A percentile compares a stretch with the other conserved stretches of the same genome.
These are phyloP conservation scores for Prinsepia uniflora DNA, from an alignment of 306 rosid genomes.

Conservation along the genomic window DNA sequence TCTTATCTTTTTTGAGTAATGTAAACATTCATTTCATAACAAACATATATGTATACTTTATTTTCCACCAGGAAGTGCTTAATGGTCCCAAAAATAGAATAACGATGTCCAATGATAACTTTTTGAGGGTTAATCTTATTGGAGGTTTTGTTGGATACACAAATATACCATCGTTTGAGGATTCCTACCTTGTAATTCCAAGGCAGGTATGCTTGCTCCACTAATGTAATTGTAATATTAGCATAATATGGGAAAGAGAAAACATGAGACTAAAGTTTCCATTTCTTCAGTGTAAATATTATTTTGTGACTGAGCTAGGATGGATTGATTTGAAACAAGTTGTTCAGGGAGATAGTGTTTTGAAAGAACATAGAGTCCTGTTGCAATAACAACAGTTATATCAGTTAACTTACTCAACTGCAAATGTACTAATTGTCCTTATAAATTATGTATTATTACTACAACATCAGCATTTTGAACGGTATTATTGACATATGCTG, in stretches of 20 bases:
- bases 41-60: conserved; percentile 8
- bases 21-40: background rate
- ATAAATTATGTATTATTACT: too few species aligned
- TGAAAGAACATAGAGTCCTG: background rate
- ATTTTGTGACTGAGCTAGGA: too few species aligned
- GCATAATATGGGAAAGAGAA: background rate
- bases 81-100: conserved; percentile 85
- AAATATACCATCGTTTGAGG: conserved; percentile 77
- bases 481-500: too few species aligned
- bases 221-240: conserved; percentile 1
- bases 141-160: conserved; percentile 91
- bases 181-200: conserved; percentile 83
- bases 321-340: too few species aligned
- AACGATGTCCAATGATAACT: conserved; percentile 58
- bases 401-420: background rate
- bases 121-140: conserved; percentile 71
- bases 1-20: background rate
- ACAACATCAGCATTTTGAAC: too few species aligned
- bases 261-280: too few species aligned
- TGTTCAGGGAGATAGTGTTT: background rate
- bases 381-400: background rate
- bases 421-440: too few species aligned
- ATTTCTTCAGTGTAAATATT: too few species aligned
- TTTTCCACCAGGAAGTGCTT: conserved; percentile 57
- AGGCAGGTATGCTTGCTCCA: conserved; percentile 55